A percentile compares a stretch with the other conserved stretches of the same genome.
phyloP scores from a whole-genome alignment of 106 monocot genomes.

The Platanthera zijinensis region DNA sequence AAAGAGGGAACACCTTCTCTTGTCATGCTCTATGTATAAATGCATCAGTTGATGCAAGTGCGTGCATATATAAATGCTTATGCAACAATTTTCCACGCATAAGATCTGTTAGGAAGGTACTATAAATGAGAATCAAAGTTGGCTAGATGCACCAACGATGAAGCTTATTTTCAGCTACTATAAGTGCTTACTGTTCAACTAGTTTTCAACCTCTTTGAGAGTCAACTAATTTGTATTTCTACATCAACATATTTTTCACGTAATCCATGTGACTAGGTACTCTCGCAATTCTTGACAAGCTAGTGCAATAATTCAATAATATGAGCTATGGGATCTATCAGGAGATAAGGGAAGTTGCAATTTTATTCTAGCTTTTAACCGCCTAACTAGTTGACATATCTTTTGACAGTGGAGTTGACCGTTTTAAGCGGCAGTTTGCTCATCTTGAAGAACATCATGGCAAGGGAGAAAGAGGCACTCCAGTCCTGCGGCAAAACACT shows the following conservation, averaged over 20 bases:
- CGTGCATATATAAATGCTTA: not conserved
- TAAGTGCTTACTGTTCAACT: too few species aligned
- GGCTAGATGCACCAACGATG: too few species aligned
- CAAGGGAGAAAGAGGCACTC: constrained; percentile 65
- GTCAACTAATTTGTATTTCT: too few species aligned
- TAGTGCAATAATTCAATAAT: not conserved
- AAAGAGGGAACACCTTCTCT: too few species aligned
- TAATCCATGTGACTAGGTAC: too few species aligned
- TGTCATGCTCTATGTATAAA: not conserved
- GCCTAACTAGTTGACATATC: not conserved
- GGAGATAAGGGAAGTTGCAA: not conserved
- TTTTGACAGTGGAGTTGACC: constrained; percentile 77
- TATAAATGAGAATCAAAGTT: too few species aligned
- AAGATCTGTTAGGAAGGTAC: not conserved
- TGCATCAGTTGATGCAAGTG: not conserved
- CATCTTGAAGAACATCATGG: constrained; percentile 79
- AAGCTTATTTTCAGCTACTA: too few species aligned
- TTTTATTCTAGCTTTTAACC: not conserved
- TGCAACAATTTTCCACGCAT: not conserved
- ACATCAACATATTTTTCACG: too few species aligned
- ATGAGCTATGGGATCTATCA: not conserved
- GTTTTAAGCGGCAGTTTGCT: constrained; percentile 90
- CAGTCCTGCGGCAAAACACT: constrained; percentile 52
- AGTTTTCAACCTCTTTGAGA: too few species aligned
- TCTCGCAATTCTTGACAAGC: too few species aligned